Percentiles rank a stretch among this genome's conserved stretches.
These are phyloP conservation scores for Galerina sulciceps DNA, from an alignment of 768 basidiomycete species.

Conservation along the genomic window DNA sequence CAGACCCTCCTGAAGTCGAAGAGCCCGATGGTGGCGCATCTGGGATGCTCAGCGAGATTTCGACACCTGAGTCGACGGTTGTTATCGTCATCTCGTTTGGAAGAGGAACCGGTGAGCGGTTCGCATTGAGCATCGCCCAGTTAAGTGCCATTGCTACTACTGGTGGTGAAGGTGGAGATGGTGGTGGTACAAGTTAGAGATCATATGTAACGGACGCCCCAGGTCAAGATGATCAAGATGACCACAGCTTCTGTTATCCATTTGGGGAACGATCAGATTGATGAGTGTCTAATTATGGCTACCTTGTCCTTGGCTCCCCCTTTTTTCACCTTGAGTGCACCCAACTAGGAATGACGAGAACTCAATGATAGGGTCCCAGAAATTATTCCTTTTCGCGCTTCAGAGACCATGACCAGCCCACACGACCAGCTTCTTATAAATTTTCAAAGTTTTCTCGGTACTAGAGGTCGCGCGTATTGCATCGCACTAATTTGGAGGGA, in stretches of 20 bases:
- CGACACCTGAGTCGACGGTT: conserved; percentile 58
- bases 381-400: conserved; percentile 22
- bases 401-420: conserved; percentile 2
- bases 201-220: conserved; percentile 9
- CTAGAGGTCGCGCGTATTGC: not conserved
- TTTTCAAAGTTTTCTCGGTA: not conserved
- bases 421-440: not conserved
- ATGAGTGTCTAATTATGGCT: too few species aligned
- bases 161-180: conserved; percentile 11
- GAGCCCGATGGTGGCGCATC: conserved; percentile 46
- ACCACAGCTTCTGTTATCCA: conserved; percentile 7
- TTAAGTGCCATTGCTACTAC: conserved; percentile 69
- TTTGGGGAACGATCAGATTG: too few species aligned
- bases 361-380: too few species aligned
- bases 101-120: conserved; percentile 65
- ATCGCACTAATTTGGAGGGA: not conserved
- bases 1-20: conserved; percentile 54
- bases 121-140: conserved; percentile 69
- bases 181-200: conserved; percentile 10
- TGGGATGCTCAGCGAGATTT: conserved; percentile 62
- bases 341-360: too few species aligned
- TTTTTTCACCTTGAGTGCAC: too few species aligned
- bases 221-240: conserved; percentile 10
- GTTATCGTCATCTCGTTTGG: conserved; percentile 65
- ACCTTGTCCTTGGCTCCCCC: too few species aligned